phyloP scores from a whole-genome alignment of 768 basidiomycete genomes.

The Lactarius akahatsu region DNA sequence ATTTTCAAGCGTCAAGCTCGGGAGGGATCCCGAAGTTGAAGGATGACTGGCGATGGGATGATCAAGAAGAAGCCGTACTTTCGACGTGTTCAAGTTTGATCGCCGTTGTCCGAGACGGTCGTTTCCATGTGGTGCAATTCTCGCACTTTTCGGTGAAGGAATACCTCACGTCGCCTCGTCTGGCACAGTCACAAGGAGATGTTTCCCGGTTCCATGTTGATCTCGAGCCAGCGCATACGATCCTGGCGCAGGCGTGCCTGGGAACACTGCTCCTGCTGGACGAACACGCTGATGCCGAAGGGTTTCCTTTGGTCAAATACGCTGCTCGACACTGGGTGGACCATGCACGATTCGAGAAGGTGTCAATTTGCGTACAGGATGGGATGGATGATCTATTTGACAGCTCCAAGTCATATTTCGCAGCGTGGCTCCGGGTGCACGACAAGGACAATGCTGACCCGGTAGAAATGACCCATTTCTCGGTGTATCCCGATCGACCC shows the following conservation, averaged over 20 bases:
- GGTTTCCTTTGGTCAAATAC: neutral
- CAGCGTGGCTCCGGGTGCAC: neutral
- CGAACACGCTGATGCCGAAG: neutral
- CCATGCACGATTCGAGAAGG: neutral
- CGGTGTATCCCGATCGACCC: no score
- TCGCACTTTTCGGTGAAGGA: neutral
- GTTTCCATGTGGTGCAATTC: neutral
- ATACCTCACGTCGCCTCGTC: neutral
- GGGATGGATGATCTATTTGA: neutral
- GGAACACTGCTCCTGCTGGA: neutral
- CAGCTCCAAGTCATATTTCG: neutral
- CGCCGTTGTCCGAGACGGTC: neutral
- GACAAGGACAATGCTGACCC: neutral
- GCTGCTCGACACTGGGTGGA: neutral
- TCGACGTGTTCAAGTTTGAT: neutral
- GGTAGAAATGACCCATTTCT: no score
- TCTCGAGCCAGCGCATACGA: neutral
- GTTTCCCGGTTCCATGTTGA: neutral
- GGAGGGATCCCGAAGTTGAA: neutral
- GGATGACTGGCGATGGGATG: neutral
- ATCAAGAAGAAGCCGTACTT: neutral
- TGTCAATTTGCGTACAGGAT: neutral
- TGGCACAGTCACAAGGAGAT: neutral
- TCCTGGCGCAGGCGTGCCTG: neutral
- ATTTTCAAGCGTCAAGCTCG: neutral